Conservation (phyloP, 345 rosid genomes). For the Gossypium herbaceum region DNA sequence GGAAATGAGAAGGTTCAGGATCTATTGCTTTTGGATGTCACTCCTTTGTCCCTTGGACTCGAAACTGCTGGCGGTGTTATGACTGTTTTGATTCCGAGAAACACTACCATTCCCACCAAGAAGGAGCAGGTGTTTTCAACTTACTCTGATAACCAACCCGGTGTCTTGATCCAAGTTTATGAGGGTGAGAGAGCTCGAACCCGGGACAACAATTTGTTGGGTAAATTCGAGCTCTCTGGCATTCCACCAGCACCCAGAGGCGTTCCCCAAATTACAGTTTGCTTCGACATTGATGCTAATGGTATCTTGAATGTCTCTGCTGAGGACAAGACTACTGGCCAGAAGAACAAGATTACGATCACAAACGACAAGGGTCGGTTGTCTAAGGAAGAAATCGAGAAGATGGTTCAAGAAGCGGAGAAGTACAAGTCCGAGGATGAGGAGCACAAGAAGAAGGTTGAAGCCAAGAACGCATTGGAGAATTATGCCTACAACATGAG, state of each 20-base stretch:
- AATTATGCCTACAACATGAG: background rate
- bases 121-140: constrained; percentile 34
- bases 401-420: constrained; percentile 4
- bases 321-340: constrained; percentile 3
- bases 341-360: background rate
- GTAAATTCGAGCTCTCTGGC: constrained; percentile 12
- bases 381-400: background rate
- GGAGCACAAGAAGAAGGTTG: constrained; percentile 6
- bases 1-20: constrained; percentile 18
- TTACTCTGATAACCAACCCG: constrained; percentile 30
- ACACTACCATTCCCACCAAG: constrained; percentile 40
- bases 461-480: constrained; percentile 1
- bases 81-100: constrained; percentile 64
- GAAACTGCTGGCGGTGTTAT: constrained; percentile 76
- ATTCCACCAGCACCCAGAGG: constrained; percentile 8
- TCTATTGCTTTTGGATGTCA: constrained; percentile 20
- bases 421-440: background rate
- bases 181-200: constrained; percentile 31
- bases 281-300: constrained; percentile 5
- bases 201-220: constrained; percentile 35
- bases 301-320: constrained; percentile 10
- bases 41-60: constrained; percentile 63
- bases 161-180: constrained; percentile 29
- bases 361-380: background rate
- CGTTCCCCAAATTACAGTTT: constrained; percentile 28